Evolutionary conservation across 129 eudicot genomes (phyloP), one percentile per base, ranked within the genome.

Genomic region (Chrysanthemum seticuspe): DNA sequence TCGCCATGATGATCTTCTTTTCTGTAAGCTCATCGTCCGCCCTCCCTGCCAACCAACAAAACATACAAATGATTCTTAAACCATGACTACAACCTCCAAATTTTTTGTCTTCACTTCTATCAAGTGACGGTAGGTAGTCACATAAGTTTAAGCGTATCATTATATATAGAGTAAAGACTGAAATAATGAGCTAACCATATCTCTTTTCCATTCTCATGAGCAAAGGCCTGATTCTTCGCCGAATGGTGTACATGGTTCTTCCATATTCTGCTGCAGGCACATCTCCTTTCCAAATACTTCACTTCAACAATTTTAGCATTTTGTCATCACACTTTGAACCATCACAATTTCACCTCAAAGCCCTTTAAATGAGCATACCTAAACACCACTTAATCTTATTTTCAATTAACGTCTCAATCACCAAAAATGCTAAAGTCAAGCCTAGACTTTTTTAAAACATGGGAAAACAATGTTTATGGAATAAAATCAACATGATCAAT

Each of bases 221-320:
- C 68, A 92, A 79, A 9, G 98, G 98, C 19, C 98, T 96, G 3
- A 92, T 71, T 76, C 96, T 85, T 79, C 83, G 89, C 49, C 98
- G 85, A 70, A 92, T 89, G 51, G 96, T 92, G 76, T 92, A 92
- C 98, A 92, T 92, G 44, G 96, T 92, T 71, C 98, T 85, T 59
- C 98, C 98, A 69, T 92, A 92, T 82, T 92, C 96, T 74, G 96
- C 98, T 19, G 98, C 98, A 71, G 98, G 96, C 98, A 92, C 25
- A 92, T 82, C 79, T 92, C 98, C 12, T 87, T 87, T 74, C 98
- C 98, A 74, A 92, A 92, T 59, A 92, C 91, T 74, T 96, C 98
- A 83, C 96, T 92, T 95, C 84, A 85, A 66, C 52, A 79, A 3
- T 44, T 74, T 84, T 34, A 78, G 68, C 54, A 63, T 48, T 73